Percentiles rank a stretch among this genome's conserved stretches.
These are phyloP conservation scores for Clavariopsis aquatica DNA, from an alignment of 495 filamentous ascomycete genomes.

Conservation along the genomic window DNA sequence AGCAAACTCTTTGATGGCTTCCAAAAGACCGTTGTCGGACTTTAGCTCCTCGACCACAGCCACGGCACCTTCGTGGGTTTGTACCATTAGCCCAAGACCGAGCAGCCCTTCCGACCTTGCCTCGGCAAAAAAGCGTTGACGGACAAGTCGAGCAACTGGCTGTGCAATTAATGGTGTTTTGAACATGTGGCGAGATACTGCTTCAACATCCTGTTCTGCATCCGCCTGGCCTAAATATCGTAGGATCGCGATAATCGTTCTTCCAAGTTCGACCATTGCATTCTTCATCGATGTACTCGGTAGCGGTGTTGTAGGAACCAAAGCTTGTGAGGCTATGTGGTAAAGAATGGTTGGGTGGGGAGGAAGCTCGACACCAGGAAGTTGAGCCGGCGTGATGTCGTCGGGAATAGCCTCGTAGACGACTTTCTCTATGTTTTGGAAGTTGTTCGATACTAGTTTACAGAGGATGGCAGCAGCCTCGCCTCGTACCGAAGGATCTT, in stretches of 20 bases:
- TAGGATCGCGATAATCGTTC: slow-evolving; percentile 30
- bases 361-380: slow-evolving; percentile 4
- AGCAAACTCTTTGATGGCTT: slow-evolving; percentile 29
- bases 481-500: slow-evolving; percentile 30
- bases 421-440: slow-evolving; percentile 21
- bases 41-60: slow-evolving; percentile 28
- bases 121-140: slow-evolving; percentile 36
- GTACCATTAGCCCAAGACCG: slow-evolving; percentile 35
- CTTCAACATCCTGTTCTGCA: slow-evolving; percentile 5
- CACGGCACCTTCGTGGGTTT: slow-evolving; percentile 25
- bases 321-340: slow-evolving; percentile 20
- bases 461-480: slow-evolving; percentile 37
- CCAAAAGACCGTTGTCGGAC: slow-evolving; percentile 18
- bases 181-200: slow-evolving; percentile 17
- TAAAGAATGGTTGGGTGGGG: slow-evolving; percentile 26
- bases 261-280: slow-evolving; percentile 30
- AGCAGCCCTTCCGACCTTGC: slow-evolving; percentile 35
- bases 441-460: slow-evolving; percentile 26
- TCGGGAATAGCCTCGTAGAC: slow-evolving; percentile 24
- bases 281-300: slow-evolving; percentile 37
- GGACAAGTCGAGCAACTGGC: slow-evolving; percentile 30
- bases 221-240: slow-evolving; percentile 20
- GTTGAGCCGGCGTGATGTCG: slow-evolving; percentile 8
- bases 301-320: slow-evolving; percentile 28
- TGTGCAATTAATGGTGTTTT: slow-evolving; percentile 27